Evolutionary conservation across 352 stramenopile species (phyloP).

Genomic region (Blastocystis sp.): DNA sequence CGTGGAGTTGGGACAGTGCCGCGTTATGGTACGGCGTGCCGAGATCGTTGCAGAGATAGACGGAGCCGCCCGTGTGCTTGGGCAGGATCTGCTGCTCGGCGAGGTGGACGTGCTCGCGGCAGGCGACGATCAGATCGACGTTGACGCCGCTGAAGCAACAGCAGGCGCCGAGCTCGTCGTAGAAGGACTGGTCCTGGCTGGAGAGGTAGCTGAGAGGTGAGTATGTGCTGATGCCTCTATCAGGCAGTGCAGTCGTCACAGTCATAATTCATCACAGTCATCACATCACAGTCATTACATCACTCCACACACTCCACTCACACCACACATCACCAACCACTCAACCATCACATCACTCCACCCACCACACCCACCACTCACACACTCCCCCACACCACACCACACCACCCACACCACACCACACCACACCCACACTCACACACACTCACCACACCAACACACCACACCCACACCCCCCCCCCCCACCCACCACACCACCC

Average conservation of each 20-base stretch:
- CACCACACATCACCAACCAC: no score
- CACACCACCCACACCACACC: no score
- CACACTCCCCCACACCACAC: no score
- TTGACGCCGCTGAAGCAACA: not conserved
- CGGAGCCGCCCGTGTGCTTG: conserved; percentile 1
- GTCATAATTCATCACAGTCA: not conserved
- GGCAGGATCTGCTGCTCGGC: conserved; percentile 24
- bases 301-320: no score
- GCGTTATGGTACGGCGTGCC: not conserved
- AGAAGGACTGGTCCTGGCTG: conserved; percentile 39
- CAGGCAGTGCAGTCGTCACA: not conserved
- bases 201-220: conserved; percentile 16
- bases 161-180: conserved; percentile 10
- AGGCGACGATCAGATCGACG: conserved; percentile 23
- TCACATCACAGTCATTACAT: not conserved
- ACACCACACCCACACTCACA: no score
- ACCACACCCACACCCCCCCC: no score
- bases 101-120: conserved; percentile 50
- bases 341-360: no score
- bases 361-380: no score
- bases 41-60: conserved; percentile 9
- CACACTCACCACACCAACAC: no score
- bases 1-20: conserved; percentile 14
- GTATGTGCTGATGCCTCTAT: not conserved
- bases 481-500: no score